Evolutionary conservation across 257 asterid genomes (phyloP).

Genomic region (Scutellaria minor): DNA sequence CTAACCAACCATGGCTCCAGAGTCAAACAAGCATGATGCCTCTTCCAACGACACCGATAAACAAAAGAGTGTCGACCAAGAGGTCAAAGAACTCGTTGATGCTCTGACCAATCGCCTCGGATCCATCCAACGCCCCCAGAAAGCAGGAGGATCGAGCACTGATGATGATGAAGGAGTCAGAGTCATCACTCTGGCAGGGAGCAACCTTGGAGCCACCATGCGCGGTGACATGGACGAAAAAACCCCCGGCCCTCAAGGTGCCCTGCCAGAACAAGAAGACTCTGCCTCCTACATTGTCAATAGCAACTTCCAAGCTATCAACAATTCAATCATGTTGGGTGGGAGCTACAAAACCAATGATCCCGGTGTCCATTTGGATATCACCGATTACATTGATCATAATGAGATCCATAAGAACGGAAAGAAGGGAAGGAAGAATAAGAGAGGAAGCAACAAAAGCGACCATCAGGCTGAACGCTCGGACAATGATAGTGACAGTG

Average conservation of each 20-base stretch:
- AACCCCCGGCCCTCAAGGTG: conserved; percentile 26
- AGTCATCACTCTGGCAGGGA: conserved; percentile 84
- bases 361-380: conserved; percentile 91
- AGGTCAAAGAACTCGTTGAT: conserved; percentile 63
- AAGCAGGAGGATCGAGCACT: conserved; percentile 41
- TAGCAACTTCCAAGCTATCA: conserved; percentile 90
- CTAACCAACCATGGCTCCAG: conserved; percentile 45
- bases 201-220: conserved; percentile 87
- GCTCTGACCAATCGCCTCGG: conserved; percentile 61
- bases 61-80: conserved; percentile 57
- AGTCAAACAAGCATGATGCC: conserved; percentile 41
- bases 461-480: conserved; percentile 37
- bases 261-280: conserved; percentile 55
- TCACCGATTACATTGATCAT: conserved; percentile 55
- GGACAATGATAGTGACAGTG: conserved; percentile 18
- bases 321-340: conserved; percentile 91
- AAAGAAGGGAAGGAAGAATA: conserved; percentile 44
- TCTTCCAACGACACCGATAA: conserved; percentile 40
- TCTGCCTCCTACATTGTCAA: conserved; percentile 66
- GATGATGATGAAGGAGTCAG: conserved; percentile 61
- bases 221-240: conserved; percentile 65
- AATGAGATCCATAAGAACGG: conserved; percentile 24
- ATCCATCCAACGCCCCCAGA: conserved; percentile 51
- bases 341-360: conserved; percentile 76
- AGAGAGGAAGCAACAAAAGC: conserved; percentile 39